phyloP scores from a whole-genome alignment of 352 stramenopile genomes.

The Globisporangium irregulare region DNA sequence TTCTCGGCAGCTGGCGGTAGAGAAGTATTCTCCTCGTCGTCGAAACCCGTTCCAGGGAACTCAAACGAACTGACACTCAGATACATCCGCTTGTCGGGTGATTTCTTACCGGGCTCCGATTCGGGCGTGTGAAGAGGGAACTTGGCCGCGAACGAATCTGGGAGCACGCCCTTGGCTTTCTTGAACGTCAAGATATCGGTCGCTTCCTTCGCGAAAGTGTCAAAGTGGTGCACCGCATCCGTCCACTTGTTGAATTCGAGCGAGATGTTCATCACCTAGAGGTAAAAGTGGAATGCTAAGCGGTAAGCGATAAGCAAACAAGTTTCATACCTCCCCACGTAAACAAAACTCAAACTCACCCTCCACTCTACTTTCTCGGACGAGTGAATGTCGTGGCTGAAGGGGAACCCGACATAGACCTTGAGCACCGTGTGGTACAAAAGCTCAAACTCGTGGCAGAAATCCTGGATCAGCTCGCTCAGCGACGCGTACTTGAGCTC shows the following conservation, averaged over 20 bases:
- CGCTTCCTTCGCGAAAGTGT: slow-evolving; percentile 68
- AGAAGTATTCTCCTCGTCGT: slow-evolving; percentile 21
- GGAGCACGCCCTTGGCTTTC: slow-evolving; percentile 53
- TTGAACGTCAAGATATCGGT: slow-evolving; percentile 66
- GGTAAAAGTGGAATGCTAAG: not conserved
- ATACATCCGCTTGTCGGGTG: slow-evolving; percentile 31
- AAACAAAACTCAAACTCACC: slow-evolving; percentile 26
- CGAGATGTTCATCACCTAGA: slow-evolving; percentile 64
- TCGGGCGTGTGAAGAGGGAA: slow-evolving; percentile 63
- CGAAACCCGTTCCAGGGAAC: slow-evolving; percentile 27
- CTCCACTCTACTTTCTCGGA: slow-evolving; percentile 86
- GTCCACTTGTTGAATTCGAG: slow-evolving; percentile 41
- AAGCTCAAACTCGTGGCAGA: slow-evolving; percentile 52
- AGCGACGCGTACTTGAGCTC: slow-evolving; percentile 79
- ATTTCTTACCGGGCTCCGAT: slow-evolving; percentile 44
- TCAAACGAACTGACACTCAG: slow-evolving; percentile 35
- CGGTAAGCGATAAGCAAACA: not conserved
- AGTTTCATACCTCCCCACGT: not conserved
- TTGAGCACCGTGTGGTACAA: slow-evolving; percentile 70
- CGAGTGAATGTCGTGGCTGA: slow-evolving; percentile 84
- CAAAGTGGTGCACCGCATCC: slow-evolving; percentile 57
- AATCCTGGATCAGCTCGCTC: slow-evolving; percentile 73
- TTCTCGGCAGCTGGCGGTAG: slow-evolving; percentile 14
- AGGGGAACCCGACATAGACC: slow-evolving; percentile 82
- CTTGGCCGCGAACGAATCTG: slow-evolving; percentile 56